These are phyloP conservation scores for Backusella australiensis DNA, from an alignment of 192 early-diverging fungal genomes.

Conservation along the genomic window DNA sequence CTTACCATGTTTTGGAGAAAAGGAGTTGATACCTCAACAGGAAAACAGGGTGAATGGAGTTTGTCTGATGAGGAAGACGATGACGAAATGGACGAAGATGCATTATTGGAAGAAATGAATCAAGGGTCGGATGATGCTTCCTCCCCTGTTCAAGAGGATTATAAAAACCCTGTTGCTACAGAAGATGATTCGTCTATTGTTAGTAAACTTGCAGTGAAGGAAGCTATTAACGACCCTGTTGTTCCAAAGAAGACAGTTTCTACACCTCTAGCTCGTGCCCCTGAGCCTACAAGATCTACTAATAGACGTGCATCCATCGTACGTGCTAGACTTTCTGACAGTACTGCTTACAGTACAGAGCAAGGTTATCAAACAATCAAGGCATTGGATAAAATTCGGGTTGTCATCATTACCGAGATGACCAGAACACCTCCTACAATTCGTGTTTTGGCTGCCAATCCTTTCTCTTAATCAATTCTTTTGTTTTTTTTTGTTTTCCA, in stretches of 20 bases:
- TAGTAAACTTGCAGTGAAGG: not conserved
- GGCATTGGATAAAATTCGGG: constrained; percentile 41
- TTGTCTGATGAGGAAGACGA: constrained; percentile 46
- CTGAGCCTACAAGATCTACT: constrained; percentile 18
- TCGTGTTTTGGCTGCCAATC: constrained; percentile 52
- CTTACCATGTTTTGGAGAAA: constrained; percentile 49
- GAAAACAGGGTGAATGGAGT: constrained; percentile 25
- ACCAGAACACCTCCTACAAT: constrained; percentile 51
- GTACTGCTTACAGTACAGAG: constrained; percentile 25
- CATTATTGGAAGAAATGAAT: constrained; percentile 15
- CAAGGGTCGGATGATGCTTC: not conserved
- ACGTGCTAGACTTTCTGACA: constrained; percentile 18
- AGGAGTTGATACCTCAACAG: constrained; percentile 33
- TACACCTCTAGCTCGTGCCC: not conserved
- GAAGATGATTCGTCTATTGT: not conserved
- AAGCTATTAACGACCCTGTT: not conserved
- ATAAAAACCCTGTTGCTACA: not conserved
- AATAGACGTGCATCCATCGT: constrained; percentile 23
- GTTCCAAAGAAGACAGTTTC: constrained; percentile 1
- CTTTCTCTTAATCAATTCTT: constrained; percentile 10
- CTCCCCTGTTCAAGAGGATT: not conserved
- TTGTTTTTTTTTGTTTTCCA: not conserved
- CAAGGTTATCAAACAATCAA: constrained; percentile 42
- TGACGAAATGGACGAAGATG: constrained; percentile 38
- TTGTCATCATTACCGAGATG: constrained; percentile 48